A percentile compares a stretch with the other conserved stretches of the same genome.
phyloP scores from a whole-genome alignment of 805 yeast genomes.

The Yarrowia sp. region DNA sequence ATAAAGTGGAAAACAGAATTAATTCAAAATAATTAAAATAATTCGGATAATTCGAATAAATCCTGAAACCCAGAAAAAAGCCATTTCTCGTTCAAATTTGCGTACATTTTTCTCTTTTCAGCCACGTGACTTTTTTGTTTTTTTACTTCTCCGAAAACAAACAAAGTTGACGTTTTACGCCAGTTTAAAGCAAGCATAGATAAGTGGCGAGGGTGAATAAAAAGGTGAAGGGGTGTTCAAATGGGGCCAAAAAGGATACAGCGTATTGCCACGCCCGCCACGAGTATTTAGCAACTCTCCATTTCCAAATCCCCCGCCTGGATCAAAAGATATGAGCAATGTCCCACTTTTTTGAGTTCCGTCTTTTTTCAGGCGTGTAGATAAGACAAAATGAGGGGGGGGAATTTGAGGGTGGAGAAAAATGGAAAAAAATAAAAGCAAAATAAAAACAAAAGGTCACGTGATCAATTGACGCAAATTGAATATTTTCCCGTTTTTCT shows the following conservation, averaged over 20 bases:
- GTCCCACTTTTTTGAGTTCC: not conserved
- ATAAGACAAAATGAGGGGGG: not conserved
- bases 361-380: not conserved
- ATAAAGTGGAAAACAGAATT: not conserved
- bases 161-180: not conserved
- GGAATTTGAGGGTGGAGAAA: not conserved
- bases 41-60: too few species aligned
- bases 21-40: too few species aligned
- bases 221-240: too few species aligned
- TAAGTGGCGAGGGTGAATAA: not conserved
- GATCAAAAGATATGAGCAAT: not conserved
- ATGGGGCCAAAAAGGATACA: too few species aligned
- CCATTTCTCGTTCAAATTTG: too few species aligned
- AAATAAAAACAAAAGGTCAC: too few species aligned
- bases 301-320: not conserved
- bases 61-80: too few species aligned
- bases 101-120: too few species aligned
- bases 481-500: too few species aligned
- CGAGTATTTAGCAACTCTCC: too few species aligned
- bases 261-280: too few species aligned
- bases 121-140: not conserved
- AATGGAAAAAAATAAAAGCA: not conserved
- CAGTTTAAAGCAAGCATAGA: constrained; percentile 24
- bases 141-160: not conserved
- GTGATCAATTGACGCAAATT: too few species aligned